Evolutionary conservation across 2,329 filamentous ascomycete genomes (phyloP).

Genomic region (Ascosphaera pollenicola): DNA sequence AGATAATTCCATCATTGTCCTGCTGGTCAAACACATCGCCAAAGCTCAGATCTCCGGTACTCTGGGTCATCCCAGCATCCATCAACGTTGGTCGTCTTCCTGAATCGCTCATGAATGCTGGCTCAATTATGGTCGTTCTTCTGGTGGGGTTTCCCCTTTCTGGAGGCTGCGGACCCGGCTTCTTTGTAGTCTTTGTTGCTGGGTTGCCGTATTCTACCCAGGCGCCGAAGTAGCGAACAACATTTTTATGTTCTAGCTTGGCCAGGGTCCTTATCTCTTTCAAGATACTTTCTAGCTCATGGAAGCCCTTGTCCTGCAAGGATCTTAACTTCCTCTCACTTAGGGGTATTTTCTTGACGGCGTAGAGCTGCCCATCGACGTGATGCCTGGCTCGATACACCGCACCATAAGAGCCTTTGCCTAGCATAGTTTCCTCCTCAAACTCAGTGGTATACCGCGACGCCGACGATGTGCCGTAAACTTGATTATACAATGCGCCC

Average conservation of each 20-base stretch:
- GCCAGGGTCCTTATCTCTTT: constrained; percentile 40
- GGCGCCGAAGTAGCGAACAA: constrained; percentile 42
- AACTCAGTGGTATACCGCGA: constrained; percentile 30
- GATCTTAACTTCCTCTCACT: constrained; percentile 28
- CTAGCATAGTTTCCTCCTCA: constrained; percentile 31
- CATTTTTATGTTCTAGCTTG: constrained; percentile 39
- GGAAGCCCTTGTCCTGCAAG: constrained; percentile 28
- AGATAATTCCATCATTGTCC: constrained; percentile 8
- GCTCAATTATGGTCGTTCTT: background rate
- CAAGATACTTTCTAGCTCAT: constrained; percentile 33
- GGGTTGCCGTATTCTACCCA: constrained; percentile 33
- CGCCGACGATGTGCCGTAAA: constrained; percentile 6
- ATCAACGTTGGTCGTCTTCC: too few relatives aligned
- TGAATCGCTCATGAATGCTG: constrained; percentile 2
- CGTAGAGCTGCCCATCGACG: constrained; percentile 40
- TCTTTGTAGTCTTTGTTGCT: background rate
- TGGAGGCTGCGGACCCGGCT: background rate
- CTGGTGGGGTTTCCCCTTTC: constrained; percentile 2
- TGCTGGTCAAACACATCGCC: constrained; percentile 22
- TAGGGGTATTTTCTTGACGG: constrained; percentile 42
- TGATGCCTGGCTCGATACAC: constrained; percentile 40
- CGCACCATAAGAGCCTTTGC: constrained; percentile 42
- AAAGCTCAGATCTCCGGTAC: constrained; percentile 12
- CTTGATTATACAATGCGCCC: constrained; percentile 4
- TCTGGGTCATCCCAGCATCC: background rate